phyloP scores from a whole-genome alignment of 2,329 filamentous ascomycete species.

The Fusarium sp. region DNA sequence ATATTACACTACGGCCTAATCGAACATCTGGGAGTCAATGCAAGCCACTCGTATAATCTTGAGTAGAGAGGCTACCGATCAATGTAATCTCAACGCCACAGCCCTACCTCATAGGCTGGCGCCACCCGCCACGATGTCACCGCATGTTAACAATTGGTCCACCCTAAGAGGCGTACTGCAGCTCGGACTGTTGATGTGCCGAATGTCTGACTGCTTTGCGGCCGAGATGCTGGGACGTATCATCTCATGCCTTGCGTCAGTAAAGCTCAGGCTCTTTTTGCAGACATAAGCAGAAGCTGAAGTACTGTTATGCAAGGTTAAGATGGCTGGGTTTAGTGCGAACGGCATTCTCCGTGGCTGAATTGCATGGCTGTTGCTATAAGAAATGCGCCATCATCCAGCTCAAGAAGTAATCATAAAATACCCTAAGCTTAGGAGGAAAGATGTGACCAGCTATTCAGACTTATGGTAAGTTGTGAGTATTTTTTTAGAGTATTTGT shows the following conservation, averaged over 20 bases:
- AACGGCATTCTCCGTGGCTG: not conserved
- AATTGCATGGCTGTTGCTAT: not conserved
- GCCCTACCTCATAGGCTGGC: not conserved
- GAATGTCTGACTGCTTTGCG: not conserved
- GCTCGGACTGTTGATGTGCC: not conserved
- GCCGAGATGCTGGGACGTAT: not conserved
- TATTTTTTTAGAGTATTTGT: not conserved
- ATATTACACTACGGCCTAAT: not conserved
- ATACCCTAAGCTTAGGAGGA: not conserved
- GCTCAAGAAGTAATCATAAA: not conserved
- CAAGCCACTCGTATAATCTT: not conserved
- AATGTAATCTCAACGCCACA: not conserved
- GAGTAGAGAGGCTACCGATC: not conserved
- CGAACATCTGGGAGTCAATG: too few relatives aligned
- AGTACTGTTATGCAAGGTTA: not conserved
- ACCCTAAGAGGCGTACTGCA: not conserved
- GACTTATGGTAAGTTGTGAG: rapidly evolving
- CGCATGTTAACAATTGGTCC: not conserved
- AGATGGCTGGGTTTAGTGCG: not conserved
- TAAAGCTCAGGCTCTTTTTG: not conserved
- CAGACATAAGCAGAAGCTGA: too few relatives aligned
- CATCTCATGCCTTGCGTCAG: not conserved
- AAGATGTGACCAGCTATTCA: too few relatives aligned
- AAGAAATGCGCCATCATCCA: too few relatives aligned
- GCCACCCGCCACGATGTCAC: not conserved